phyloP scores from a whole-genome alignment of 805 yeast species.

The Schwanniomyces polymorphus region DNA sequence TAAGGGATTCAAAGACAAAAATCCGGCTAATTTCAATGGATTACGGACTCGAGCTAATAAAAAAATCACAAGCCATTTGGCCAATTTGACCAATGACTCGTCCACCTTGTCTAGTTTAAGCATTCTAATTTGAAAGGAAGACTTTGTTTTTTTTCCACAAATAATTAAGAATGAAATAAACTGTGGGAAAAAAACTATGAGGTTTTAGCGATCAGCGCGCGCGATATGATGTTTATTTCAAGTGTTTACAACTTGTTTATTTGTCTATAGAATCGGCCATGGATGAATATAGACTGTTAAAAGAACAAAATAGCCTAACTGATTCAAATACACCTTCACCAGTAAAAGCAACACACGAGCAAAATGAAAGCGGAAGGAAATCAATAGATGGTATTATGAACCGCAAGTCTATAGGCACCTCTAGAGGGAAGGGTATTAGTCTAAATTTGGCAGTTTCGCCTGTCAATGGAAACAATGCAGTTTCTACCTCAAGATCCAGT shows the following conservation, averaged over 20 bases:
- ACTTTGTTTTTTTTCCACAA: background rate
- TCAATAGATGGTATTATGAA: background rate
- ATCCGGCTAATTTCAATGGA: conserved; percentile 29
- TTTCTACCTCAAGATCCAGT: background rate
- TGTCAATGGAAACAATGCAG: background rate
- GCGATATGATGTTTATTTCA: background rate
- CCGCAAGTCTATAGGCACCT: background rate
- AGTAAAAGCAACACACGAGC: background rate
- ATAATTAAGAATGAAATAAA: background rate
- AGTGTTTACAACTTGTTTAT: background rate
- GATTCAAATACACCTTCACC: background rate
- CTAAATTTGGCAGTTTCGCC: conserved; percentile 34
- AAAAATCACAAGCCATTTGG: conserved; percentile 23
- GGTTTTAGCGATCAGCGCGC: background rate
- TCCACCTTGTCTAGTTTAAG: background rate
- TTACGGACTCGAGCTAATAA: conserved; percentile 20
- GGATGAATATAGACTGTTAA: background rate
- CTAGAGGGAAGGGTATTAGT: conserved; percentile 30
- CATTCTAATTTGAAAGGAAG: background rate
- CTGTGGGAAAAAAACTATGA: background rate
- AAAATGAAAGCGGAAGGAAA: background rate
- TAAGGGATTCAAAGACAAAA: conserved; percentile 31
- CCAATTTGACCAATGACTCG: conserved; percentile 13
- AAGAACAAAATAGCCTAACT: background rate
- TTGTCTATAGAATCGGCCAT: background rate